A percentile compares a stretch with the other conserved stretches of the same genome.
phyloP scores from a whole-genome alignment of 2,329 filamentous ascomycete genomes.

The Trichoderma afroharzianum region DNA sequence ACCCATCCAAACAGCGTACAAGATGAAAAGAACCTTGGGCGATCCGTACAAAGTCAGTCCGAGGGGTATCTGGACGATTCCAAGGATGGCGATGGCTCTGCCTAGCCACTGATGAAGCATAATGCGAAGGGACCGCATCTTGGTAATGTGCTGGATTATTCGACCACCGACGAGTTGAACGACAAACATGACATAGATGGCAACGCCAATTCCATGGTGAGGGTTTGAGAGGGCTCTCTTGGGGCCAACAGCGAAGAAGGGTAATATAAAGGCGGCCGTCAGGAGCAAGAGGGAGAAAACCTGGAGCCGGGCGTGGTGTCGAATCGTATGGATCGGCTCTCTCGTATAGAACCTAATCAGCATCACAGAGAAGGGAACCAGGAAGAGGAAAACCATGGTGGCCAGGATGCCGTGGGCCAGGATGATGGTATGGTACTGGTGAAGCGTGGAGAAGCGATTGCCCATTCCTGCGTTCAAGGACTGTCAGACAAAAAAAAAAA shows the following conservation, averaged over 20 bases:
- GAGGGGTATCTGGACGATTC: slow-evolving; percentile 81
- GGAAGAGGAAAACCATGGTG: slow-evolving; percentile 68
- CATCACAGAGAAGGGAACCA: slow-evolving; percentile 72
- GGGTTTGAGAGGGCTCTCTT: slow-evolving; percentile 71
- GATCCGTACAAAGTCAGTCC: slow-evolving; percentile 91
- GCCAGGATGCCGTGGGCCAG: slow-evolving; percentile 69
- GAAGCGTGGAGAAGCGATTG: slow-evolving; percentile 68
- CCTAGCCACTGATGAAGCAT: slow-evolving; percentile 88
- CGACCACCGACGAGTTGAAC: slow-evolving; percentile 68
- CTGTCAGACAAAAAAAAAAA: slow-evolving; percentile 20
- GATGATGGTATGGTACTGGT: slow-evolving; percentile 68
- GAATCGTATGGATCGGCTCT: slow-evolving; percentile 58
- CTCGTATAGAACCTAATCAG: slow-evolving; percentile 67
- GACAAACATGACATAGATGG: slow-evolving; percentile 70
- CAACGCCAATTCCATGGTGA: slow-evolving; percentile 79
- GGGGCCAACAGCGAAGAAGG: slow-evolving; percentile 74
- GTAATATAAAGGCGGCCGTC: slow-evolving; percentile 69
- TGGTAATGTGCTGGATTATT: slow-evolving; percentile 53
- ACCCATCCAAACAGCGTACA: slow-evolving; percentile 76
- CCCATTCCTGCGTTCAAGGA: slow-evolving; percentile 62
- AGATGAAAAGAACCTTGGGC: slow-evolving; percentile 76
- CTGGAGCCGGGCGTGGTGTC: slow-evolving; percentile 71
- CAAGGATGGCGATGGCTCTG: slow-evolving; percentile 71
- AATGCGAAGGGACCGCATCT: slow-evolving; percentile 47
- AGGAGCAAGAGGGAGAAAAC: slow-evolving; percentile 64